Base-by-base conservation (phyloP, 2,329 filamentous ascomycete genomes). In the Bipolaris zeicola region DNA sequence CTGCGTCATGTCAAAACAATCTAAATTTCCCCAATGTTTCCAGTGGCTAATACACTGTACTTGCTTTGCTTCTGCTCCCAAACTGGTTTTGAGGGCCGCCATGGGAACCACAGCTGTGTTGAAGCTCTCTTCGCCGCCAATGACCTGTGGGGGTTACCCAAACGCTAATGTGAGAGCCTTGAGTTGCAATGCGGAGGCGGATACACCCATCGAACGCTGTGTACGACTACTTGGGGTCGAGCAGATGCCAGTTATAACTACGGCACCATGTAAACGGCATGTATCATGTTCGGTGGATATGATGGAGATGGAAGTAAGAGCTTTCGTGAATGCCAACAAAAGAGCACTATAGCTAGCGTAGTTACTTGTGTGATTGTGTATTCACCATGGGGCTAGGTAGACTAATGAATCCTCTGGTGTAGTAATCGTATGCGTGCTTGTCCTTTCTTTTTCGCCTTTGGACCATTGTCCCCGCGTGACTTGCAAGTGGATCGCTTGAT, bases 161-260 rank as follows among this genome's bases (percentile, higher is more conserved):
- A 26, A 49, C 54, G 49, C 59, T 62, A 53, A 60, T 39, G 18
- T 31, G 20, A 34, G 20, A 14, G 11, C 44, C 22, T 44, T 50
- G 69, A 66, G 60, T 68, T 51, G 61, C 59, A 34, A 65, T 62
- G 4, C 55, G 71, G 36, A 57, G 8, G 41, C 50, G 1, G 54
- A 60, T 34, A 31, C 37, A 28, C 62, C 62, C 6, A 54, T 65
- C 6, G 63, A 66, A 13, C 57, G 54, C 2, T 67, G 65, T 18
- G 36, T 57, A 8, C 39, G 53, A 20, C 36, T 52, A 5, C 20
- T 39, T 3, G 50, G 57, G 3, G 45, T 66, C 6, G 38, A 48
- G 1, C 46, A 39, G 16, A 59, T 66, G 3, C 62, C 60, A 2
- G 55, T 60, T 10, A 41, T 61, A n/a, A 62, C 65, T 11, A 68